Evolutionary conservation across 139 green algal genomes (phyloP).

Genomic region (Raphidocelis subcapitata): DNA sequence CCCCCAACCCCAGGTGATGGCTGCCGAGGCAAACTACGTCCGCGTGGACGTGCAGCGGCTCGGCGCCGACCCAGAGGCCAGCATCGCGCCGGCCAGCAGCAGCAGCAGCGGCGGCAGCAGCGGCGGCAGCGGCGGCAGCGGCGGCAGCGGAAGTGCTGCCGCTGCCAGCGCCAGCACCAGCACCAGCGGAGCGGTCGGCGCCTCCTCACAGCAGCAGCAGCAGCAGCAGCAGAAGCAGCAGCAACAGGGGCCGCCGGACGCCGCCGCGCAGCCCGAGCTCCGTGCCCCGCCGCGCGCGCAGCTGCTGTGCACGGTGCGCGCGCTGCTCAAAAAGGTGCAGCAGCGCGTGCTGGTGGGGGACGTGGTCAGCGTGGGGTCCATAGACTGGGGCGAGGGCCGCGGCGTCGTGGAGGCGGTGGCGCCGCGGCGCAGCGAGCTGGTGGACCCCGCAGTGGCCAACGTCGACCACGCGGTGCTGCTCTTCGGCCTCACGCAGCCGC

Average conservation of each 20-base stretch:
- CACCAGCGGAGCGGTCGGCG: no score
- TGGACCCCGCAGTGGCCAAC: conserved; percentile 90
- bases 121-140: not conserved
- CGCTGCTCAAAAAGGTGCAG: conserved; percentile 91
- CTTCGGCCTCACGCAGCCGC: conserved; percentile 76
- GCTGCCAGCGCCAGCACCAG: no score
- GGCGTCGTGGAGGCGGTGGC: conserved; percentile 80
- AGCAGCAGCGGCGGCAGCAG: not conserved
- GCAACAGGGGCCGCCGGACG: no score
- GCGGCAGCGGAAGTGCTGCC: not conserved
- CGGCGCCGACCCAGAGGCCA: conserved; percentile 9
- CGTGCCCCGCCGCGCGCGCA: conserved; percentile 27
- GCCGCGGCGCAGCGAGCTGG: conserved; percentile 58
- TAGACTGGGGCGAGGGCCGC: conserved; percentile 29
- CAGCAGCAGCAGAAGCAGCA: conserved; percentile 4
- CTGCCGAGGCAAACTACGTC: conserved; percentile 77
- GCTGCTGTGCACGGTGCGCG: conserved; percentile 85
- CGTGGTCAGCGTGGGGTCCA: conserved; percentile 34
- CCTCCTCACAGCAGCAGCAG: not conserved
- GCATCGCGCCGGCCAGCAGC: not conserved
- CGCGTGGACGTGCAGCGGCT: conserved; percentile 50
- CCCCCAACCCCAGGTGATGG: conserved; percentile 60
- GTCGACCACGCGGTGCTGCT: conserved; percentile 90
- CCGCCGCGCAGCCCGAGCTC: no score
- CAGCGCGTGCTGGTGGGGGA: conserved; percentile 73